Percentiles rank a stretch among this genome's conserved stretches.
Evolutionary conservation across 371 early-diverging fungal species (phyloP).

Genomic region (Parasitella parasitica): DNA sequence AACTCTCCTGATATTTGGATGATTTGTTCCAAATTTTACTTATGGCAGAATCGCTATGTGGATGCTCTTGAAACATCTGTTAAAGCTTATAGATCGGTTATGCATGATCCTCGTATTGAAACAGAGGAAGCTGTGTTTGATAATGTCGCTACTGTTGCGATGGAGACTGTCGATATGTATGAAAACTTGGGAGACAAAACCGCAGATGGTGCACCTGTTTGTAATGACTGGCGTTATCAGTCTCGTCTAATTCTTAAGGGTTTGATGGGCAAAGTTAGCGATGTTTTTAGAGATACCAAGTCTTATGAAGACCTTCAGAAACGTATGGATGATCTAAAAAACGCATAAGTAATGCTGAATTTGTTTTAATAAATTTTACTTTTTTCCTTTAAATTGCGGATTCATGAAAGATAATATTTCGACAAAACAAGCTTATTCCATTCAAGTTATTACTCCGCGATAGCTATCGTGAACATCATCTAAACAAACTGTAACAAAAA

Average conservation of each 20-base stretch:
- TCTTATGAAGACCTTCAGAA: slow-evolving; percentile 63
- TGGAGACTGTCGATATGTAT: slow-evolving; percentile 80
- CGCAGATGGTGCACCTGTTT: slow-evolving; percentile 51
- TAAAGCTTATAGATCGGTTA: slow-evolving; percentile 81
- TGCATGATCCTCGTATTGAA: slow-evolving; percentile 73
- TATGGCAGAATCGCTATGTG: slow-evolving; percentile 58
- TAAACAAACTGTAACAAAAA: too few species aligned
- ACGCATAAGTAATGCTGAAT: slow-evolving; percentile 12
- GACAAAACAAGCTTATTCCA: too few species aligned
- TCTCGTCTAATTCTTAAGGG: slow-evolving; percentile 78
- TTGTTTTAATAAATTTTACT: too few species aligned
- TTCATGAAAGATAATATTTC: too few species aligned
- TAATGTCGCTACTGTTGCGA: slow-evolving; percentile 62
- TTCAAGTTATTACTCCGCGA: too few species aligned
- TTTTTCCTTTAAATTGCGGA: too few species aligned
- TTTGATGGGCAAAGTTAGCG: slow-evolving; percentile 78
- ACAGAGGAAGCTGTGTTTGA: slow-evolving; percentile 68
- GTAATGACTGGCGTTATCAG: slow-evolving; percentile 89
- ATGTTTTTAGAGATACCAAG: slow-evolving; percentile 67
- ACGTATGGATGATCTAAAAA: slow-evolving; percentile 56
- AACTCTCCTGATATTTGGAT: slow-evolving; percentile 76
- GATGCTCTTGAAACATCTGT: slow-evolving; percentile 77
- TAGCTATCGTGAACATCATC: too few species aligned
- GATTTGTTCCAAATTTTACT: slow-evolving; percentile 74
- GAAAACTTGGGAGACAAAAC: slow-evolving; percentile 63